Percentiles rank a stretch among this genome's conserved stretches.
phyloP scores from a whole-genome alignment of 306 rosid genomes.

The Quercus variabilis region DNA sequence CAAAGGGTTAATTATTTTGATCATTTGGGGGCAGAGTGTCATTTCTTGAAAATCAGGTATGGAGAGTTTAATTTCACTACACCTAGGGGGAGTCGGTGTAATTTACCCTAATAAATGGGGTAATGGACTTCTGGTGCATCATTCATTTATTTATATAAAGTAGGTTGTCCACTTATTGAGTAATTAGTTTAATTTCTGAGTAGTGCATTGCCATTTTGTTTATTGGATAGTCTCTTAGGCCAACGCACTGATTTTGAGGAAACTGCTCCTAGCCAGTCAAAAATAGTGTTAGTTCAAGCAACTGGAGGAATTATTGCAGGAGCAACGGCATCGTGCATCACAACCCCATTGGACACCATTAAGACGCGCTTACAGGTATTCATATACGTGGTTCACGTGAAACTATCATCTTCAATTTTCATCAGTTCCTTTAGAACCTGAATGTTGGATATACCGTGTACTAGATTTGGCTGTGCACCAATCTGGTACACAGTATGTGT shows the following conservation, averaged over 20 bases:
- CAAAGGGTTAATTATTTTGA: too few relatives aligned
- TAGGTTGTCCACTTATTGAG: not conserved
- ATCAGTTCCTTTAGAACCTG: not conserved
- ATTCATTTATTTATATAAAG: not conserved
- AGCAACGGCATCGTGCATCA: constrained; percentile 81
- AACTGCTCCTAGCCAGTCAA: constrained; percentile 39
- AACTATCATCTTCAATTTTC: constrained; percentile 3
- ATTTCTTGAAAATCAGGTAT: too few relatives aligned
- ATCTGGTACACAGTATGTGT: too few relatives aligned
- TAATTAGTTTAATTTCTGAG: not conserved
- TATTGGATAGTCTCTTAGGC: constrained; percentile 44
- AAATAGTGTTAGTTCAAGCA: constrained; percentile 74
- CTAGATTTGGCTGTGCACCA: too few relatives aligned
- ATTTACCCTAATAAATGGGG: not conserved
- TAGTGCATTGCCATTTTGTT: constrained; percentile 6
- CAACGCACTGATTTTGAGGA: constrained; percentile 26
- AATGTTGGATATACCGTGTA: not conserved
- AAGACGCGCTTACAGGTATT: constrained; percentile 93
- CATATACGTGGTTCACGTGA: constrained; percentile 4
- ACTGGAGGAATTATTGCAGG: constrained; percentile 82
- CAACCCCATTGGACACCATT: constrained; percentile 91
- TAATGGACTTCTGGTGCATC: constrained; percentile 5
- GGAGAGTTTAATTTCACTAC: too few relatives aligned
- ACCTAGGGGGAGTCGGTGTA: too few relatives aligned
- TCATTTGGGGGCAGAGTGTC: too few relatives aligned